Base-by-base conservation (phyloP, 1,139 yeast species). In the Debaryomyces nepalensis region DNA sequence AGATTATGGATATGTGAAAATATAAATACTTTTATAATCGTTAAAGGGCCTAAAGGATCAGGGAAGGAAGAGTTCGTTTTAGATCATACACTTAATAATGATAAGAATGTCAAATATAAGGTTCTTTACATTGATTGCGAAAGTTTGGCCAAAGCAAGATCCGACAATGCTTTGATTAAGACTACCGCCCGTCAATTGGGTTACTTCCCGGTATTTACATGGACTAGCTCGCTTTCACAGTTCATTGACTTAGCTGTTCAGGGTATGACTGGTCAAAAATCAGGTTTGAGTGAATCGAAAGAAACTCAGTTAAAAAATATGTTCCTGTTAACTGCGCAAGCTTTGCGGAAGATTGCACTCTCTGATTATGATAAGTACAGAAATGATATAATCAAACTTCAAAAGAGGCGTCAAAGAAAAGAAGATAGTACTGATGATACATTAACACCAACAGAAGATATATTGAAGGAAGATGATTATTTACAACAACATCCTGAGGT, bases 31-130 rank as follows among this genome's bases (percentile, higher is more conserved):
- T 93, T 90, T 59, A 89, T 91, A 26, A 81, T 93, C 3, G 84
- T 93, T 2, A 81, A 84, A 50, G 99, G 99, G 3, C 99, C 99
- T 2, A 78, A 89, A 51, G 99, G 99, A 5, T 82, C 96, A 18
- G 99, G 99, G 11, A 93, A 93, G 54, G 79, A 82, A 48, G 95
- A 85, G 46, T 70, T 93, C 48, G 90, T 93, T 3, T 70, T 83
- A 58, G 83, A 84, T 39, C 81, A 84, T 56, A 84, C 87, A 1
- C 69, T 89, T 37, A 67, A 71, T 33, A 78, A 68, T 24, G 75
- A 70, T 46, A 59, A 60, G 2, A 49, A 53, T 4, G 54, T 68
- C 26, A 73, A 84, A 30, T 66, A 70, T 14, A 82, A 84, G 50
- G 77, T 87, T 4, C 70, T 93, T 37, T 75, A 79, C 41, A 61